Evolutionary conservation across 352 stramenopile species (phyloP), one percentile per base, ranked within the genome.

Genomic region (Pythium insidiosum): DNA sequence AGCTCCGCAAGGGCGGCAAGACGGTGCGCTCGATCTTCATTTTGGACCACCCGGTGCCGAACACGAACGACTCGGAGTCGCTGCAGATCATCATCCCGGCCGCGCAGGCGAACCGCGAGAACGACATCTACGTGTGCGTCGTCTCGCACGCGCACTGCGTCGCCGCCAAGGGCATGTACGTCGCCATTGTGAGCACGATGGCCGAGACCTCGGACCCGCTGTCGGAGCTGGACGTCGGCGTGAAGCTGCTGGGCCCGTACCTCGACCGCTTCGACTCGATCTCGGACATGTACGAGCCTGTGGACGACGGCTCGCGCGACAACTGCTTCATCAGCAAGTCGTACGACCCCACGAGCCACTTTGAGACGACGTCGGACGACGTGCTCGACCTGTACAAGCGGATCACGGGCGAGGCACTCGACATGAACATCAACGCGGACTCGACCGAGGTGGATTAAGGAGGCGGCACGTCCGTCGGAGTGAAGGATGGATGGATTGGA

Each of bases 31-130:
- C 88, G 68, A 99, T 99, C 63, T 99, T 98, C 73, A 90, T 99
- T 54, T 78, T 99, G 60, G 96, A 98, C 74, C 95, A 99, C 68
- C 96, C 96, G 5, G 95, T 99, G 62, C 85, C 92, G 29, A 97
- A 97, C 71, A 98, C 94, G 48, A 97, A 95, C 61, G 82, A 98
- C 64, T 83, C 87, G 37, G 94, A 98, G 62, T 98, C 86, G 56
- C 84, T 94, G 38, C 96, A 99, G 80, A 98, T 99, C 68, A 98
- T 99, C 72, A 98, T 99, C 60, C 97, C 96, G 19, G 95, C 95
- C n/a, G 73, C 83, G 9, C 89, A 98, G 65, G 89, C 96, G 21
- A 80, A 88, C 60, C 92, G 95, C 56, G 70, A 85, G 36, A 97
- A 99, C 72, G 97, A 99, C 68, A 97, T 99, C 47, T 99, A 99